Evolutionary conservation across 805 yeast species (phyloP).

Genomic region (Cyberlindnera sargentensis): DNA sequence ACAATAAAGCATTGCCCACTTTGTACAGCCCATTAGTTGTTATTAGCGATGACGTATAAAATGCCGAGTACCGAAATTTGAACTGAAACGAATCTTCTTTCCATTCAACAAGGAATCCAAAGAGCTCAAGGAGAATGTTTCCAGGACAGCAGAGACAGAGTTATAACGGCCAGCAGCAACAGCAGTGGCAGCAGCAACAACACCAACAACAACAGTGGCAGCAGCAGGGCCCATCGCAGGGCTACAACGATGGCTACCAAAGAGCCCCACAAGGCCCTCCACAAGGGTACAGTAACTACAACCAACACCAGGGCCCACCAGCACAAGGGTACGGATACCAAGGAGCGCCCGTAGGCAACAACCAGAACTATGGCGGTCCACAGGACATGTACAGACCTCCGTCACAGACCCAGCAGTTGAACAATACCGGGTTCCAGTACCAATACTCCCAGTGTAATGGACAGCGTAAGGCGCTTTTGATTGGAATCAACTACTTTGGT

Average conservation of each 20-base stretch:
- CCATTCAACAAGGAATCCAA: neutral
- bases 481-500: conserved; percentile 67
- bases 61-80: too few relatives aligned
- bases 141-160: conserved; percentile 12
- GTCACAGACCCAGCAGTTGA: conserved; percentile 14
- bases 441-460: conserved; percentile 58
- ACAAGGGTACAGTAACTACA: neutral
- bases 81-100: too few relatives aligned
- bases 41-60: too few relatives aligned
- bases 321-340: neutral
- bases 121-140: conserved; percentile 6
- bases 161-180: conserved; percentile 1
- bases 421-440: conserved; percentile 15
- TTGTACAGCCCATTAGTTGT: too few relatives aligned
- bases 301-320: neutral
- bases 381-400: conserved; percentile 11
- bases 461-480: conserved; percentile 52
- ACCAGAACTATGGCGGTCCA: conserved; percentile 14
- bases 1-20: too few relatives aligned
- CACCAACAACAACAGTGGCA: neutral
- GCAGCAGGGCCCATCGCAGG: neutral
- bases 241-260: neutral
- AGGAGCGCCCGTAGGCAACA: neutral
- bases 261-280: neutral
- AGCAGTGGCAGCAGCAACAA: neutral